Base-by-base conservation (phyloP, 345 rosid genomes). In the Ricinus communis region DNA sequence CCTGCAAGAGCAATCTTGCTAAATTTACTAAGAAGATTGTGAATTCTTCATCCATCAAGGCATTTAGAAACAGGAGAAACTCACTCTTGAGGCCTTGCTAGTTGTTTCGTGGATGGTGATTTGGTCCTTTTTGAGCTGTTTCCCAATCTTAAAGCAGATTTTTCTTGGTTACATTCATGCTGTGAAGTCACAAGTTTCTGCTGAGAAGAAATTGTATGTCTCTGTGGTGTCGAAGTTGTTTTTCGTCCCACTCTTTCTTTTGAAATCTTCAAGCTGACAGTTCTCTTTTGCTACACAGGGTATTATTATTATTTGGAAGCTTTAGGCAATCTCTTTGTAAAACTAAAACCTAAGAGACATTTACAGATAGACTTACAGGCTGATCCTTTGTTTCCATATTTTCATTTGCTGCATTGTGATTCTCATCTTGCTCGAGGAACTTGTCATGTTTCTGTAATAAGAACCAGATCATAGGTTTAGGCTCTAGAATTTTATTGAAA, bases 1-100 rank as follows among this genome's bases (percentile, higher is more conserved):
- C 69, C 95, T 91, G 84, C 79, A 77, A 65, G 60, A 76, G 64
- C n/a, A 70, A 25, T 30, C 18, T 0, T 1, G 36, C 70, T 56
- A 8, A 58, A 25, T 62, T 66, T 52, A 51, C 13, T 70, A 31
- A 5, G 7, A 13, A 0, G 13, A 57, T 58, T 1, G 5, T 15
- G 12, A 46, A 10, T 15, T 10, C 16, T 52, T 41, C 4, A 11
- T 24, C 12, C 12, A 40, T 52, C 11, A 50, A 50, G 24, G 5
- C 5, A 38, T 21, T 21, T 5, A n/a, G 27, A 61, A 27, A 31
- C 25, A 25, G 18, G 12, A n/a, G 49, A 66, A 8, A 64, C 80
- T 59, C 66, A 84, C 87, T 77, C 76, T 67, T n/a, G 79, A 56
- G 78, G 64, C 53, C 74, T 66, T 27, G 31, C 79, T 14, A 60